Base-by-base conservation (phyloP, 768 basidiomycete species). In the Lactarius sp. region DNA sequence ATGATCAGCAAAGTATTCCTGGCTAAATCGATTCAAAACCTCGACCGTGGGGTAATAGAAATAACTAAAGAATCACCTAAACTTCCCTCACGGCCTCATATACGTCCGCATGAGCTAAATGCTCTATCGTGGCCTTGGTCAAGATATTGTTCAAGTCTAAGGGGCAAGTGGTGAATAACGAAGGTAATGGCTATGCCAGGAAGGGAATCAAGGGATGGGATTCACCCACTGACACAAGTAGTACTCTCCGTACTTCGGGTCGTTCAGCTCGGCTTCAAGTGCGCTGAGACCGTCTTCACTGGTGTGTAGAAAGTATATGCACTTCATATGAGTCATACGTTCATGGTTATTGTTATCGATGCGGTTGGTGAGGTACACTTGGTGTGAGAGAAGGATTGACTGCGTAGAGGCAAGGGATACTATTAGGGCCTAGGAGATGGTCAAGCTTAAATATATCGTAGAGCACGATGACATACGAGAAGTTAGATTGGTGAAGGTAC, bases 1-100 rank as follows among this genome's bases (percentile, higher is more conserved):
- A 70, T 94, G 98, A 75, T 99, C 97, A 68, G 94, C 94, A 74
- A 98, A 99, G 77, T 93, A 93, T 83, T 99, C 97, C 94, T 93
- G 39, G 12, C 59, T 12, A 34, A 66, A 50, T 67, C 47, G n/a
- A 18, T 39, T n/a, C 50, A 44, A 59, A 42, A 52, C 62, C 44
- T 36, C 56, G 64, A 70, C 62, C 67, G 67, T 59, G 22, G 34
- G 47, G 22, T 7, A 37, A 54, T 50, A 60, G 41, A 49, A 39
- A 27, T 16, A 42, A 61, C 31, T 22, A 50, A 22, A 57, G 39
- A 67, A 81, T 63, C 70, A 95, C 95, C 84, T 99, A 96, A 1
- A 99, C 91, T 77, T 98, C 97, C 59, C 86, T 85, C 14, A 99
- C 96, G 18, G 98, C 90, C 74, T 99, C 97, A 67, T 92, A 92